phyloP scores from a whole-genome alignment of 1,284 basidiomycete species.

The Microbotryum scabiosae region DNA sequence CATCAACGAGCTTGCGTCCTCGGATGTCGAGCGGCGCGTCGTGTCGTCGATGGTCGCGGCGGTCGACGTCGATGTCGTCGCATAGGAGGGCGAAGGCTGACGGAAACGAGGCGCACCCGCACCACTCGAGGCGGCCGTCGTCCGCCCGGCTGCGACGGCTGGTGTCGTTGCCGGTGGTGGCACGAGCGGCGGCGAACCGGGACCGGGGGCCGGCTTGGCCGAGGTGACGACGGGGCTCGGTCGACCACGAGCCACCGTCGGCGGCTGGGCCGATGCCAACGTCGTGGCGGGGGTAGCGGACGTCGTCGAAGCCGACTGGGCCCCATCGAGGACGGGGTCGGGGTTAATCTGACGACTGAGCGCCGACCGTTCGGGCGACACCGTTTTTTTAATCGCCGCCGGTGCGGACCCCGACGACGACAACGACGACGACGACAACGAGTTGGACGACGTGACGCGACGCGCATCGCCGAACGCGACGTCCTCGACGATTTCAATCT shows the following conservation, averaged over 20 bases:
- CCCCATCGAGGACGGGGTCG: too few relatives aligned
- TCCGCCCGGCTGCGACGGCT: not conserved
- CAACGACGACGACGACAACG: too few relatives aligned
- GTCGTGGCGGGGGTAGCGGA: too few relatives aligned
- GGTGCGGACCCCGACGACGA: not conserved
- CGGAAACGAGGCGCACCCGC: conserved; percentile 12
- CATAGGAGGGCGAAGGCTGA: conserved; percentile 19
- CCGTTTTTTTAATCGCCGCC: too few relatives aligned
- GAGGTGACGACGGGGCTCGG: not conserved
- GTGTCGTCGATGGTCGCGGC: conserved; percentile 3
- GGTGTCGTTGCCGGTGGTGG: not conserved
- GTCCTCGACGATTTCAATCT: not conserved
- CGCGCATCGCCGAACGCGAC: too few relatives aligned
- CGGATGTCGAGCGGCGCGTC: not conserved
- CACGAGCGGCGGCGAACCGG: not conserved
- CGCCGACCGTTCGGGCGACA: too few relatives aligned
- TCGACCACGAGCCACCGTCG: not conserved
- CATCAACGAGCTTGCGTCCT: not conserved
- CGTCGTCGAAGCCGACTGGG: too few relatives aligned
- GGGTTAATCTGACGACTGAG: too few relatives aligned
- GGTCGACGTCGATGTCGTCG: conserved; percentile 9
- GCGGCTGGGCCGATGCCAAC: not conserved
- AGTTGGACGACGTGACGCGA: too few relatives aligned
- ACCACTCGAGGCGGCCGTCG: not conserved
- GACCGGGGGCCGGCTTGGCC: not conserved